Evolutionary conservation across 345 rosid genomes (phyloP), one percentile per base, ranked within the genome.

Genomic region (Jatropha curcas): DNA sequence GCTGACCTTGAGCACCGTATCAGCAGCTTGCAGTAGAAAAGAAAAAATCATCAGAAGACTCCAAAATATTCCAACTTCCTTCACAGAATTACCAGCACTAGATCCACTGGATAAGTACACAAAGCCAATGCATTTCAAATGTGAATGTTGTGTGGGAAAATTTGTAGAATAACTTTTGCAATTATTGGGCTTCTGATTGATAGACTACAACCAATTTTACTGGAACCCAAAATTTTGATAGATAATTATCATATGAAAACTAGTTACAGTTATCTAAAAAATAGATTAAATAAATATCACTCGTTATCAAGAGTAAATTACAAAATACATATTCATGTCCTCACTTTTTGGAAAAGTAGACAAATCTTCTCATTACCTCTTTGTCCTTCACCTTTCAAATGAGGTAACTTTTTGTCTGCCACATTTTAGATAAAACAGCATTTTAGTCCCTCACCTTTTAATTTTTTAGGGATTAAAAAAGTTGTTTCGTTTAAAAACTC

Each of bases 11-110:
- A 89, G 77, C 45, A 91, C 91, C 28, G 96, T 87, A 79, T 87
- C 97, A 59, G 94, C 97, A 6, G 97, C 98, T 91, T 93, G 98
- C 65, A 93, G 80, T 65, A 93, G 80, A 85, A 93, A 93, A 45
- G 98, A 93, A 77, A 84, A 58, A 64, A 86, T 89, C 97, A 93
- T 91, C 79, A 93, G 74, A 73, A 91, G 83, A 84, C 91, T 94
- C 98, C 98, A 94, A 85, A 91, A 88, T 71, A 94, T 82, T 60
- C 96, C 85, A 1, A 83, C 89, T 57, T 88, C 90, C 84, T 84
- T 88, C 76, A 94, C 68, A 33, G 98, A 94, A 79, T 85, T 82
- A 78, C 94, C 83, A 14, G 87, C 84, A 81, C 88, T 82, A 71
- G 97, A 88, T 70, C 96, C 96, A 76, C 98, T 93, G 88, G 73